Evolutionary conservation across 306 rosid species (phyloP).

Genomic region (Rosa rugosa): DNA sequence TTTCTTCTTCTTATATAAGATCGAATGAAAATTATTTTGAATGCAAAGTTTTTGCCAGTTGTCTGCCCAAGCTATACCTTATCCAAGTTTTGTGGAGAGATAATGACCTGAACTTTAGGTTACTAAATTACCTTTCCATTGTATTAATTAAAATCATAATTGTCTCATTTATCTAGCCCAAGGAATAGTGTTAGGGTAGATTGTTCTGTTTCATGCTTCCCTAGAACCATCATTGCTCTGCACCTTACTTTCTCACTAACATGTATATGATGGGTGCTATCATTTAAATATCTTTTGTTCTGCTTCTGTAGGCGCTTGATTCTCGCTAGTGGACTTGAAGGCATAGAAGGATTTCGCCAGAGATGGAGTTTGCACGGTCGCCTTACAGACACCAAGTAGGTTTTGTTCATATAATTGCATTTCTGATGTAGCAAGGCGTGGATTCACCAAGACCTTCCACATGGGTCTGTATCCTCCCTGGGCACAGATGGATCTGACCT

Average conservation of each 20-base stretch:
- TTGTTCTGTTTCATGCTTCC: not conserved
- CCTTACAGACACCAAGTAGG: conserved; percentile 78
- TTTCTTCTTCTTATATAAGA: not conserved
- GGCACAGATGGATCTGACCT: not conserved
- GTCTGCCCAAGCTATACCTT: conserved; percentile 2
- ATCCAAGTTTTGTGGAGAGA: not conserved
- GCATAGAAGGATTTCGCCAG: conserved; percentile 86
- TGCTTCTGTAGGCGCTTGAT: conserved; percentile 66
- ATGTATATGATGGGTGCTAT: not conserved
- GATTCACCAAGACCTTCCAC: not conserved
- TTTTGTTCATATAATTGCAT: conserved; percentile 23
- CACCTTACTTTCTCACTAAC: not conserved
- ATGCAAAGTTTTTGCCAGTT: not conserved
- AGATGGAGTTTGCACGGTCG: conserved; percentile 96
- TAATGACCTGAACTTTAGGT: not conserved
- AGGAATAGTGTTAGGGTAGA: not conserved
- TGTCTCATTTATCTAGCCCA: not conserved
- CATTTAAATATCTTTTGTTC: conserved; percentile 6
- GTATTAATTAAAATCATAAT: no score
- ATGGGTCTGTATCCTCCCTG: not conserved
- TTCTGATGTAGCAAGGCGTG: conserved; percentile 13
- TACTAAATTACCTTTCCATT: not conserved
- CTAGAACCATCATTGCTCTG: not conserved
- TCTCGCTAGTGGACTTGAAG: conserved; percentile 91
- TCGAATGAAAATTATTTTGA: not conserved